Evolutionary conservation across 495 filamentous ascomycete genomes (phyloP), one percentile per base, ranked within the genome.

Genomic region (Beverwykella pulmonaria): DNA sequence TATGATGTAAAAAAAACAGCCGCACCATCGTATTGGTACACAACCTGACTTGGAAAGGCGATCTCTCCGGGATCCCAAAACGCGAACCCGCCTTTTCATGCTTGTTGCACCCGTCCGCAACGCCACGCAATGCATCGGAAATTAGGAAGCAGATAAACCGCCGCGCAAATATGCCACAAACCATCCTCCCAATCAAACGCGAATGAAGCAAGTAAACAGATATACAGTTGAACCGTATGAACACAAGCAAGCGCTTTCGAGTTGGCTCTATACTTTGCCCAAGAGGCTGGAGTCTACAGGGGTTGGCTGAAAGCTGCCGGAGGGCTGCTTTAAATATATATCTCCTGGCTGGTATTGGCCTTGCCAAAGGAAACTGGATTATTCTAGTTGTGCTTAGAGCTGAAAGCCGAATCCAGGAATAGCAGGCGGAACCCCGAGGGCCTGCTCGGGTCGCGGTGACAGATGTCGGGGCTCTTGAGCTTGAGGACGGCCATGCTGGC

Each of bases 381-480:
- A 12, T 34, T 34, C 32, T 34, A 34, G 6, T 5, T 34, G 32
- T 34, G 30, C 65, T 59, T 44, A 64, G 70, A 86, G 83, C 26
- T 86, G 88, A 73, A 93, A 90, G 2, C 85, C 88, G 63, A 88
- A 88, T 8, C 82, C 80, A 34, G 87, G 86, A n/a, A 88, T 82
- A 20, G 84, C 80, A 25, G 86, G 86, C 9, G 85, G 79, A 36
- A 86, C 83, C 58, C 82, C 85, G 22, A 84, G 81, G 46, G 77
- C 67, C 8, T 29, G 50, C 54, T 77, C 76, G 14, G 71, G 48
- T 75, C 78, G 67, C 72, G 78, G 71, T 74, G 81, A 72, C 46
- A 69, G 64, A 77, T 81, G 55, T 72, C 76, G 60, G 69, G 75
- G 54, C 23, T 75, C 68, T 25, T 72, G 69, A 34, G 71, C 60